Conservation (phyloP, 2,329 filamentous ascomycete genomes). For the Apiospora aurea region DNA sequence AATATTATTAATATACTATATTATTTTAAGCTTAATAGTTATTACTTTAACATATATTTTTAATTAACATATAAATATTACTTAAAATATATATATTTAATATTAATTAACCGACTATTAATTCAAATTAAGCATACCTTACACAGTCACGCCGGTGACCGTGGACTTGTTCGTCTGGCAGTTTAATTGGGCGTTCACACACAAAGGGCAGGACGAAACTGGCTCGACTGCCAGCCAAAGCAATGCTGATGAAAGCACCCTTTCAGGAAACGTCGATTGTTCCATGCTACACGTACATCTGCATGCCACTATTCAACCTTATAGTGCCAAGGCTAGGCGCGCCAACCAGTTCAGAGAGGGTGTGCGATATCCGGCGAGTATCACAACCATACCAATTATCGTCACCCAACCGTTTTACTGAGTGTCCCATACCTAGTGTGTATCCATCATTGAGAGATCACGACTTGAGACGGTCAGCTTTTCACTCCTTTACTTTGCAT, state of each 20-base stretch:
- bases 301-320: slow-evolving; percentile 6
- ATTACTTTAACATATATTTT: no score
- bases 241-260: slow-evolving; percentile 1
- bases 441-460: not conserved
- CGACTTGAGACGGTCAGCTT: not conserved
- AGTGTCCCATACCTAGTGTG: not conserved
- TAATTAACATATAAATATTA: no score
- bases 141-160: no score
- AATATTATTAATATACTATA: no score
- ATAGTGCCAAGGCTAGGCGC: not conserved
- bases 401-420: not conserved
- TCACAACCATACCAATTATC: not conserved
- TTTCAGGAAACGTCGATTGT: not conserved
- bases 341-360: not conserved
- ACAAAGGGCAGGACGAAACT: not conserved
- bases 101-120: no score
- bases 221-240: not conserved
- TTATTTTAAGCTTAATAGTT: no score
- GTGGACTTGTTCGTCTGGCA: not conserved
- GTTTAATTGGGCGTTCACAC: not conserved
- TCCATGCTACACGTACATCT: not conserved
- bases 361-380: not conserved
- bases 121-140: no score
- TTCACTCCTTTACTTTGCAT: slow-evolving; percentile 8
- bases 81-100: no score